These are phyloP conservation scores for Phialophora macrospora DNA, from an alignment of 2,329 filamentous ascomycete species.

Conservation along the genomic window DNA sequence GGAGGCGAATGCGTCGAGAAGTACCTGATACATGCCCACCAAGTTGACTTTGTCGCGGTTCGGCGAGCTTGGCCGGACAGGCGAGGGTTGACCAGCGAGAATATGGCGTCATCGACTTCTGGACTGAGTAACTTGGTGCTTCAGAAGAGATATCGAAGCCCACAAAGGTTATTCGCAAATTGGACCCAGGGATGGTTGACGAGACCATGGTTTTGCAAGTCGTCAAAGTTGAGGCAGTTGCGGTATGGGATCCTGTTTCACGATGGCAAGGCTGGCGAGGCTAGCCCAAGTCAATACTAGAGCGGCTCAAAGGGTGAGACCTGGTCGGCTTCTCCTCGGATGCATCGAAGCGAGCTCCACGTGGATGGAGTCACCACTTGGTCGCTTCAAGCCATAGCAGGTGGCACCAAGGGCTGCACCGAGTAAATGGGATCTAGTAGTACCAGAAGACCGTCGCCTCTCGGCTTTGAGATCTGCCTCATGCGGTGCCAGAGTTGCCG, in stretches of 20 bases:
- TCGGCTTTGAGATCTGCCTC: background rate
- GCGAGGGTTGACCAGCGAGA: constrained; percentile 11
- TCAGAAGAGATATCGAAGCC: constrained; percentile 2
- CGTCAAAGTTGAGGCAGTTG: constrained; percentile 24
- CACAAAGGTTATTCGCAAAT: constrained; percentile 15
- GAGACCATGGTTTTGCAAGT: constrained; percentile 15
- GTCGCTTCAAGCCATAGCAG: background rate
- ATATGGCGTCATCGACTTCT: constrained; percentile 21
- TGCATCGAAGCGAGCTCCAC: constrained; percentile 10
- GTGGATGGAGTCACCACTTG: constrained; percentile 17
- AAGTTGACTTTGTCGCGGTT: constrained; percentile 4
- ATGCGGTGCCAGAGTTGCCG: background rate
- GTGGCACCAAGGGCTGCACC: background rate
- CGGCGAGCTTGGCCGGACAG: constrained; percentile 17
- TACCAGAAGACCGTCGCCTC: background rate
- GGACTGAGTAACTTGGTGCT: constrained; percentile 8
- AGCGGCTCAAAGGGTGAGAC: constrained; percentile 18
- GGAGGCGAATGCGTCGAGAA: constrained; percentile 32
- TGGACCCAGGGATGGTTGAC: constrained; percentile 13
- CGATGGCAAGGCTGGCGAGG: background rate
- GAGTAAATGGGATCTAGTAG: background rate
- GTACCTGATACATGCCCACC: constrained; percentile 23
- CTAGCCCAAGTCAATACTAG: constrained; percentile 2
- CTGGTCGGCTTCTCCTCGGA: constrained; percentile 2
- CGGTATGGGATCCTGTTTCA: constrained; percentile 29